These are phyloP conservation scores for Eucalyptus shirleyi DNA, from an alignment of 345 rosid species.

Conservation along the genomic window DNA sequence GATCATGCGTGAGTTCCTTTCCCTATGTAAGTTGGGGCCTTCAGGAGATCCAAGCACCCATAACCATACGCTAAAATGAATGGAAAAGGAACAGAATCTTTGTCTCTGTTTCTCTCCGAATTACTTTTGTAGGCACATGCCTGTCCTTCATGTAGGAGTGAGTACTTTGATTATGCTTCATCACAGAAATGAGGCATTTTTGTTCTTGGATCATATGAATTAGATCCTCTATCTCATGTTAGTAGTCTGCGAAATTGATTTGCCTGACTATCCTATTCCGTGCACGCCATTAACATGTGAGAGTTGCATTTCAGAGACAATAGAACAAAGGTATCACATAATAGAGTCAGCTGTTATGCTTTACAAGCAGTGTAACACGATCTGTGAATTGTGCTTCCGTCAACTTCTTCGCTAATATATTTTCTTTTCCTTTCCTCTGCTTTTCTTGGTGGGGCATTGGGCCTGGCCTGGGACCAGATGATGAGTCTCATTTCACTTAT, in stretches of 20 bases:
- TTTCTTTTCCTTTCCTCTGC: not conserved
- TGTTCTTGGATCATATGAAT: not conserved
- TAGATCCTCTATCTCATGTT: not conserved
- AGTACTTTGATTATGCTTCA: not conserved
- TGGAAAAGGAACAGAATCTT: not conserved
- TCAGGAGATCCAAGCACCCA: not conserved
- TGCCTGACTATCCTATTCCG: not conserved
- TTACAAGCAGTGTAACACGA: not conserved
- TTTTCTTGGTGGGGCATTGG: not conserved
- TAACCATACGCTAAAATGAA: not conserved
- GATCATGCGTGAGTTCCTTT: not conserved
- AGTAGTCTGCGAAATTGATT: not conserved
- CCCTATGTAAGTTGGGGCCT: not conserved
- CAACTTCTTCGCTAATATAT: not conserved
- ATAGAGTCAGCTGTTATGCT: not conserved
- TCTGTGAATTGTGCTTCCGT: not conserved
- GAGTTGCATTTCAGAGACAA: not conserved
- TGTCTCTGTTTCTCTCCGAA: not conserved
- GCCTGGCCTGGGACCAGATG: not conserved
- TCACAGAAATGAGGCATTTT: not conserved
- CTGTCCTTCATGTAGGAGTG: not conserved
- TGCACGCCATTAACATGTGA: not conserved
- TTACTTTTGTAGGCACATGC: not conserved
- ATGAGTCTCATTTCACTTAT: slow-evolving; percentile 32
- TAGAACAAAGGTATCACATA: not conserved